phyloP scores from a whole-genome alignment of 2,329 filamentous ascomycete species.

The Exophiala oligosperma region DNA sequence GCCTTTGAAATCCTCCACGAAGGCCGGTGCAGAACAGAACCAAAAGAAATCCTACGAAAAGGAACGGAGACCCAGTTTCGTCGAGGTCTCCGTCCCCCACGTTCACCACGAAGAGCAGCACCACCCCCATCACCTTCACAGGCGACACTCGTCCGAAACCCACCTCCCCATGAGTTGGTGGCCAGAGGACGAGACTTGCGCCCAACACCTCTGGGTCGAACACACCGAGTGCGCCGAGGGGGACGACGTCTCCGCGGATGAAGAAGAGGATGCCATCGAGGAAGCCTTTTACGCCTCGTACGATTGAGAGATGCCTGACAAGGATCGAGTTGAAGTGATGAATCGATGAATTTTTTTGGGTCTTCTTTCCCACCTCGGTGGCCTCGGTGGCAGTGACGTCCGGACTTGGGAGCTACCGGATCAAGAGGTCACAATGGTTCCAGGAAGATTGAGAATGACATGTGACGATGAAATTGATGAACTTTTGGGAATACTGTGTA shows the following conservation, averaged over 20 bases:
- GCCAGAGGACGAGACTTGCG: slow-evolving; percentile 16
- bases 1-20: slow-evolving; percentile 1
- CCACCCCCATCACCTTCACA: slow-evolving; percentile 5
- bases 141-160: slow-evolving; percentile 13
- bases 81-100: slow-evolving; percentile 12
- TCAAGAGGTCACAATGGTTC: too few relatives aligned
- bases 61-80: slow-evolving; percentile 20
- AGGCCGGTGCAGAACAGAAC: not conserved
- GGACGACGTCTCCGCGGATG: not conserved
- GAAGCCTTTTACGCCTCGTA: slow-evolving; percentile 22
- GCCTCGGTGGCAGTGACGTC: too few relatives aligned
- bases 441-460: too few relatives aligned
- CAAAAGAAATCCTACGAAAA: not conserved
- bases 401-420: too few relatives aligned
- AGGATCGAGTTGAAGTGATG: not conserved
- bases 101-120: slow-evolving; percentile 5
- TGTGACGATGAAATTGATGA: too few relatives aligned
- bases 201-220: slow-evolving; percentile 20
- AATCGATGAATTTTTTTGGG: not conserved
- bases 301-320: not conserved
- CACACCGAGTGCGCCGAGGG: not conserved
- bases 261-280: slow-evolving; percentile 20
- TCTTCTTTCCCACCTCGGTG: not conserved
- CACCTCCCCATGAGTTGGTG: slow-evolving; percentile 22
- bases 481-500: not conserved